A percentile compares a stretch with the other conserved stretches of the same genome.
Evolutionary conservation across 345 rosid genomes (phyloP).

Genomic region (Gossypium stocksii): DNA sequence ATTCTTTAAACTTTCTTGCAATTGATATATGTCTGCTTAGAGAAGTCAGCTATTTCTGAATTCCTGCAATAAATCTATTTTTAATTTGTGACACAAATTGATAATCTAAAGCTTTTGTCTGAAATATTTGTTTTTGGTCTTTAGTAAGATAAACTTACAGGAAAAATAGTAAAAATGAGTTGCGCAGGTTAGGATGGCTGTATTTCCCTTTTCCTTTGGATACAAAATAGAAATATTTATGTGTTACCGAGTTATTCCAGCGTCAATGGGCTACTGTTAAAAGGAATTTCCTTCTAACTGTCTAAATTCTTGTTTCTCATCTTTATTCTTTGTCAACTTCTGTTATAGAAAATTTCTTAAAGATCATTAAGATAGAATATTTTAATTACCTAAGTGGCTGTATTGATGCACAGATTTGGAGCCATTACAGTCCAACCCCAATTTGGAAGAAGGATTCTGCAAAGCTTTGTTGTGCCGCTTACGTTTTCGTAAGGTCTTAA

Average conservation of each 20-base stretch:
- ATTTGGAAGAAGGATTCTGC: constrained; percentile 84
- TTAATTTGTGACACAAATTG: background rate
- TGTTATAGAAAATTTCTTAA: background rate
- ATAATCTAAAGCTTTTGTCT: background rate
- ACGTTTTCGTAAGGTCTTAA: constrained; percentile 99
- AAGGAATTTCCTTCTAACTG: background rate
- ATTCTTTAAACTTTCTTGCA: background rate
- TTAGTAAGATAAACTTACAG: background rate
- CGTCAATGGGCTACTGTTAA: background rate
- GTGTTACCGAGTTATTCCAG: background rate
- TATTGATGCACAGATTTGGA: constrained; percentile 63
- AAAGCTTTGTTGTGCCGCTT: constrained; percentile 85
- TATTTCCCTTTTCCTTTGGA: background rate
- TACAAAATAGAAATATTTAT: background rate
- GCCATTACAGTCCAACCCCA: constrained; percentile 64
- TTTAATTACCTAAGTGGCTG: constrained; percentile 11
- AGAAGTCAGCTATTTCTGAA: constrained; percentile 3
- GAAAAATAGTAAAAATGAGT: background rate
- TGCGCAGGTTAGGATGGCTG: background rate
- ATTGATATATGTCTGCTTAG: background rate
- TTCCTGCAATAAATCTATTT: background rate
- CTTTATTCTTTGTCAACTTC: background rate
- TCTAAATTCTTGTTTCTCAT: background rate
- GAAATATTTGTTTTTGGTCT: background rate
- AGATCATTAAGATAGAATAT: background rate